phyloP scores from a whole-genome alignment of 306 rosid genomes.

The Malus sylvestris region DNA sequence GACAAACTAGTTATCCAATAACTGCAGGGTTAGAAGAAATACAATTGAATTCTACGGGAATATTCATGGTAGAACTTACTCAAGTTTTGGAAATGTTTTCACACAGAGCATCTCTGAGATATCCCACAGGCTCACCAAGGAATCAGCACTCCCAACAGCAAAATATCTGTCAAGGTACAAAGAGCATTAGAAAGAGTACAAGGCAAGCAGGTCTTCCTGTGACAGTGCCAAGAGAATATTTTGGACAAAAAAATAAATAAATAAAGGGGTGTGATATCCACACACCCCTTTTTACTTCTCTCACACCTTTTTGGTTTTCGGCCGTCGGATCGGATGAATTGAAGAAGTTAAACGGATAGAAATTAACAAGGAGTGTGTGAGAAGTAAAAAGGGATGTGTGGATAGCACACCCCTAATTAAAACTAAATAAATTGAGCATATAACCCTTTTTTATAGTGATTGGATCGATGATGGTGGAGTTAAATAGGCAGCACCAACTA shows the following conservation, averaged over 20 bases:
- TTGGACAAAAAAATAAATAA: not conserved
- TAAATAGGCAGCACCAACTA: not conserved
- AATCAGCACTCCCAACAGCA: constrained; percentile 98
- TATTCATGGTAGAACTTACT: constrained; percentile 41
- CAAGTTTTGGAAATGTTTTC: constrained; percentile 84
- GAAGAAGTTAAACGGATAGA: too few relatives aligned
- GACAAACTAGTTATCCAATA: not conserved
- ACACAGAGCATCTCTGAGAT: constrained; percentile 96
- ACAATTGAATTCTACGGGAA: not conserved
- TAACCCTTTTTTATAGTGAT: not conserved
- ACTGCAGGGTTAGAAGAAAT: not conserved
- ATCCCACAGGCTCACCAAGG: constrained; percentile 92
- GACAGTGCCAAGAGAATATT: not conserved
- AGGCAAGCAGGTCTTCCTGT: not conserved
- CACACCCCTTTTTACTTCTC: too few relatives aligned
- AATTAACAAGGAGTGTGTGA: too few relatives aligned
- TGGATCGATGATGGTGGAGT: not conserved
- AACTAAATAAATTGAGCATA: not conserved
- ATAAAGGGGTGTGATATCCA: too few relatives aligned
- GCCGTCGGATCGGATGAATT: too few relatives aligned
- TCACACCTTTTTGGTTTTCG: too few relatives aligned
- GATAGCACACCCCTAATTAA: not conserved
- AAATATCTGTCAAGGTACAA: constrained; percentile 48
- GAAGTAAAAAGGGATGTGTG: too few relatives aligned
- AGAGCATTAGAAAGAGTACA: not conserved